Base-by-base conservation (phyloP, 208 protist species). In the Trypanosoma lewisi region DNA sequence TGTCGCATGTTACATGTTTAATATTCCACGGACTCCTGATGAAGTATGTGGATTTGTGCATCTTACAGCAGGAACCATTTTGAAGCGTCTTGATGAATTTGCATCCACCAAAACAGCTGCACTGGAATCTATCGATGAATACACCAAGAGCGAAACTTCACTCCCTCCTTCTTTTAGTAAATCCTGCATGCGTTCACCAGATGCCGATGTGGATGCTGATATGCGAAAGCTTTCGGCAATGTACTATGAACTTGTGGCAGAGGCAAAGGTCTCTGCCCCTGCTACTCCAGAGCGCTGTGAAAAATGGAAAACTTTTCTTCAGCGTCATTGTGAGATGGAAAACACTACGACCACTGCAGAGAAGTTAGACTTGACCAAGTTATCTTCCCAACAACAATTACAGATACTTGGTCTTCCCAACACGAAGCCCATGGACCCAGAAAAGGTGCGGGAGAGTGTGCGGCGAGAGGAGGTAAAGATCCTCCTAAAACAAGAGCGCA, bases 31-130 rank as follows among this genome's bases (percentile, higher is more conserved):
- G 25, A 86, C 79, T 6, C 80, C 85, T 11, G 83, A 96, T 66
- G 85, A 97, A 62, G 82, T 97, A 5, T 93, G 86, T 41, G 87
- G 88, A 14, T 80, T 96, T 73, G 90, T 93, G 50, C 78, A 83
- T 17, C 81, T 97, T 14, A 94, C 86, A 12, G 71, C 85, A 0
- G 59, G 68, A 63, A 97, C 93, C 1, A 89, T 97, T 59, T 42
- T 67, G 17, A 74, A 70, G 53, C 83, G 93, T 16, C 75, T 97
- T 47, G 75, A 78, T 48, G 93, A 97, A 72, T 97, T 97, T 62
- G 77, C 82, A 14, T 69, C 74, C 9, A 95, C 89, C 34, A 82
- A 77, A 3, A 84, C 89, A 23, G 85, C 87, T 17, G 54, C 48
- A 16, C 63, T 95, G 17, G 64, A 77, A 60, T 89, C 39, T 69